A percentile compares a stretch with the other conserved stretches of the same genome.
Evolutionary conservation across 2,329 filamentous ascomycete genomes (phyloP).

Genomic region (Aureobasidium sp.): DNA sequence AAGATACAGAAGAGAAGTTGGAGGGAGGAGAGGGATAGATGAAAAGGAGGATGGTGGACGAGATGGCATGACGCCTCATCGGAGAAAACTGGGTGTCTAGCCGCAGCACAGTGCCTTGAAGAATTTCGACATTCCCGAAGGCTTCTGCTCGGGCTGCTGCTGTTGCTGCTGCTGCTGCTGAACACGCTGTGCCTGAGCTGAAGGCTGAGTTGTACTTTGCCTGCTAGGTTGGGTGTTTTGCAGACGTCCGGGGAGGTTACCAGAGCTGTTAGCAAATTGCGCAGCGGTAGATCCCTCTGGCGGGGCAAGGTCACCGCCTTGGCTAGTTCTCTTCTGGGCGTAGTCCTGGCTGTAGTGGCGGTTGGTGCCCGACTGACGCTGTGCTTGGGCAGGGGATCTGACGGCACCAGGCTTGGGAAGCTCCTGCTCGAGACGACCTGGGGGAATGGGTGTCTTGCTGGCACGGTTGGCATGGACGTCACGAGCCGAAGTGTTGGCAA

Average conservation of each 20-base stretch:
- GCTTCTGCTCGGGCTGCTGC: conserved; percentile 58
- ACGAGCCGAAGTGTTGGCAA: conserved; percentile 70
- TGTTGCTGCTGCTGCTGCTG: conserved; percentile 42
- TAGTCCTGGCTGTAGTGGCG: conserved; percentile 22
- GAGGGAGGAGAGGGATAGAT: neutral
- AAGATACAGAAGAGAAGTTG: conserved; percentile 2
- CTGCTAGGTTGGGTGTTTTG: conserved; percentile 12
- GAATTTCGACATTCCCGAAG: conserved; percentile 80
- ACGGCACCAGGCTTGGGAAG: conserved; percentile 54
- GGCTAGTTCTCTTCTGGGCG: conserved; percentile 62
- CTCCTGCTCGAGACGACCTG: conserved; percentile 37
- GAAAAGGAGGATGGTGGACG: neutral
- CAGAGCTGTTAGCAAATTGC: conserved; percentile 92
- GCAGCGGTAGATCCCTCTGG: conserved; percentile 79
- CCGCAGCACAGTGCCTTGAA: conserved; percentile 91
- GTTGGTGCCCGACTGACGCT: conserved; percentile 30
- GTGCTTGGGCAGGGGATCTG: conserved; percentile 62
- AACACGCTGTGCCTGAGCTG: conserved; percentile 17
- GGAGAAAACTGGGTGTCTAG: conserved; percentile 20
- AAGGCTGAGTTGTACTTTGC: conserved; percentile 12
- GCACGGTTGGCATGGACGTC: conserved; percentile 70
- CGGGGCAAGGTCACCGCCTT: conserved; percentile 70
- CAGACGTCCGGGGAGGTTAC: conserved; percentile 55
- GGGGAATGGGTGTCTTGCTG: conserved; percentile 41
- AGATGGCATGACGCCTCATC: neutral